Evolutionary conservation across 2,329 filamentous ascomycete species (phyloP).

Genomic region (Bipolaris zeicola): DNA sequence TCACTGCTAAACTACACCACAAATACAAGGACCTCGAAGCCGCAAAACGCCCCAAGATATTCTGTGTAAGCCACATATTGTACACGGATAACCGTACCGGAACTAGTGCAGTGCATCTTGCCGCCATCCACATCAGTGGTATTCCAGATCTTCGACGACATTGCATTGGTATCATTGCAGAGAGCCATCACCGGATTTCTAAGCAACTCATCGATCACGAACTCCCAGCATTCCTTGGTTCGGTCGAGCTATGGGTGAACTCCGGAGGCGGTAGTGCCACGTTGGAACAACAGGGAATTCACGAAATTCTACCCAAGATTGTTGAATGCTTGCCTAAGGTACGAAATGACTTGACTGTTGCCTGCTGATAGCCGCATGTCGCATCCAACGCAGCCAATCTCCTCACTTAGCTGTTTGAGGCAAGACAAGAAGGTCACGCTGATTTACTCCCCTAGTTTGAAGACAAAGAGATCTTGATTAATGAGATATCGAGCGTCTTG

Average conservation of each 20-base stretch:
- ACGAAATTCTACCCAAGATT: background rate
- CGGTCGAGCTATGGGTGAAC: constrained; percentile 54
- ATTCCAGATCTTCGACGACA: background rate
- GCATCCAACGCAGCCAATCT: too few relatives aligned
- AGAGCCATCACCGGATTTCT: constrained; percentile 45
- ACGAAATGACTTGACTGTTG: background rate
- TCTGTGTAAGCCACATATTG: background rate
- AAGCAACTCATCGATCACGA: constrained; percentile 50
- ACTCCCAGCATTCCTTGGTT: constrained; percentile 51
- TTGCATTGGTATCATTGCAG: background rate
- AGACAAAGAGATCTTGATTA: background rate
- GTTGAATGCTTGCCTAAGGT: background rate
- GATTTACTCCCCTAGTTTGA: background rate
- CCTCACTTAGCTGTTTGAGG: too few relatives aligned
- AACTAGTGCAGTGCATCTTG: background rate
- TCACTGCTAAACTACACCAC: background rate
- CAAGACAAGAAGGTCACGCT: background rate
- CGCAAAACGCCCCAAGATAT: background rate
- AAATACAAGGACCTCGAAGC: background rate
- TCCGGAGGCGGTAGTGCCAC: constrained; percentile 45
- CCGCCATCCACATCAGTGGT: background rate
- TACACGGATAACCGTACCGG: background rate
- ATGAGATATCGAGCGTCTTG: background rate
- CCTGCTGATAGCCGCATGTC: background rate
- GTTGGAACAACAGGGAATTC: background rate